phyloP scores from a whole-genome alignment of 192 early-diverging fungal species.

The Backusella sp. region DNA sequence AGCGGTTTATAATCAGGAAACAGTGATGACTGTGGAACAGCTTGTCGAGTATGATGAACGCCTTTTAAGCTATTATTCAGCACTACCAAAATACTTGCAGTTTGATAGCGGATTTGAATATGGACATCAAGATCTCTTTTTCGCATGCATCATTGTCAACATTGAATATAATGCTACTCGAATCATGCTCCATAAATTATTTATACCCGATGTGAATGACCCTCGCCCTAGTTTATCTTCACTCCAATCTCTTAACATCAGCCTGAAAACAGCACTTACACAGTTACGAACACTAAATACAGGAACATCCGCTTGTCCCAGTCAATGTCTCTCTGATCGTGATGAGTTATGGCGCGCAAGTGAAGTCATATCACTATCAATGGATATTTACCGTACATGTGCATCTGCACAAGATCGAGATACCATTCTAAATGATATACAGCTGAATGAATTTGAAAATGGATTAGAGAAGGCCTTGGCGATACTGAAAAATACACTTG shows the following conservation, averaged over 20 bases:
- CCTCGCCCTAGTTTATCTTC: conserved; percentile 15
- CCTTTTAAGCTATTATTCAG: conserved; percentile 9
- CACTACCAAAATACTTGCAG: conserved; percentile 25
- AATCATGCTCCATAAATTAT: conserved; percentile 38
- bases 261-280: conserved; percentile 24
- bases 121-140: conserved; percentile 24
- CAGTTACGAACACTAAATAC: conserved; percentile 23
- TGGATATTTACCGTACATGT: conserved; percentile 23
- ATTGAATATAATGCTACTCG: conserved; percentile 39
- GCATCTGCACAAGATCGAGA: neutral
- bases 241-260: conserved; percentile 33
- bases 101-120: conserved; percentile 25
- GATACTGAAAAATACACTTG: conserved; percentile 24
- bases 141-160: conserved; percentile 27
- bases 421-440: conserved; percentile 10
- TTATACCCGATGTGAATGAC: conserved; percentile 29
- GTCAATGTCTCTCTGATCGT: conserved; percentile 34
- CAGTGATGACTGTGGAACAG: conserved; percentile 31
- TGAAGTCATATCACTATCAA: conserved; percentile 25
- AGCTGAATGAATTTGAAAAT: conserved; percentile 3
- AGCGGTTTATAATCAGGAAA: conserved; percentile 28
- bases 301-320: neutral
- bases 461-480: conserved; percentile 18
- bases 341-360: conserved; percentile 33
- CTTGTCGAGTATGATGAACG: conserved; percentile 25